Evolutionary conservation across 1,284 basidiomycete genomes (phyloP).

Genomic region (Pisolithus thermaeus): DNA sequence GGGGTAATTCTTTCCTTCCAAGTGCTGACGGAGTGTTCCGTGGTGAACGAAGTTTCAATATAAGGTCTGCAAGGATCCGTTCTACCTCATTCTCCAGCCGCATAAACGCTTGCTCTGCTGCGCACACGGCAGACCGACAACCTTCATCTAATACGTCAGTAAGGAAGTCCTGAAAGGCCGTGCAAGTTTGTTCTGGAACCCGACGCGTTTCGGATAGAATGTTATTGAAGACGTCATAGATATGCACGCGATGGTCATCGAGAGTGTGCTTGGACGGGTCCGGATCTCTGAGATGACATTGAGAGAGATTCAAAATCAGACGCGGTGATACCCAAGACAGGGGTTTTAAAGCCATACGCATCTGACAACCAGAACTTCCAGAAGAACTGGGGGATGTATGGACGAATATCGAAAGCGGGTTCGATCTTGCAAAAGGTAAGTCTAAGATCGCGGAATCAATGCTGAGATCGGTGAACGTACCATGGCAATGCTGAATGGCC

Average conservation of each 20-base stretch:
- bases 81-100: slow-evolving; percentile 39
- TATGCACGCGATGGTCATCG: slow-evolving; percentile 39
- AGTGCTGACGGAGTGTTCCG: slow-evolving; percentile 6
- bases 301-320: neutral
- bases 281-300: slow-evolving; percentile 8
- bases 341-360: slow-evolving; percentile 19
- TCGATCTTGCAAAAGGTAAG: neutral
- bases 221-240: slow-evolving; percentile 47
- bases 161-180: slow-evolving; percentile 42
- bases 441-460: no score
- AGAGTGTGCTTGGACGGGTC: slow-evolving; percentile 24
- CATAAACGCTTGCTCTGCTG: slow-evolving; percentile 37
- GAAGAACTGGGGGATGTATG: slow-evolving; percentile 36
- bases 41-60: slow-evolving; percentile 25
- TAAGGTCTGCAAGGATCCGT: slow-evolving; percentile 30
- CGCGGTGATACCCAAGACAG: neutral
- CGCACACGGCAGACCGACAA: slow-evolving; percentile 30
- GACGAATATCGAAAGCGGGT: slow-evolving; percentile 14
- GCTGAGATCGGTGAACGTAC: no score
- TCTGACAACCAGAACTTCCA: slow-evolving; percentile 40
- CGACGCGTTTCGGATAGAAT: slow-evolving; percentile 40
- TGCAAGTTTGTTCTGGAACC: slow-evolving; percentile 22
- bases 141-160: slow-evolving; percentile 27
- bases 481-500: no score
- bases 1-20: slow-evolving; percentile 19